These are phyloP conservation scores for Filobasidium floriforme DNA, from an alignment of 768 basidiomycete species.

Conservation along the genomic window DNA sequence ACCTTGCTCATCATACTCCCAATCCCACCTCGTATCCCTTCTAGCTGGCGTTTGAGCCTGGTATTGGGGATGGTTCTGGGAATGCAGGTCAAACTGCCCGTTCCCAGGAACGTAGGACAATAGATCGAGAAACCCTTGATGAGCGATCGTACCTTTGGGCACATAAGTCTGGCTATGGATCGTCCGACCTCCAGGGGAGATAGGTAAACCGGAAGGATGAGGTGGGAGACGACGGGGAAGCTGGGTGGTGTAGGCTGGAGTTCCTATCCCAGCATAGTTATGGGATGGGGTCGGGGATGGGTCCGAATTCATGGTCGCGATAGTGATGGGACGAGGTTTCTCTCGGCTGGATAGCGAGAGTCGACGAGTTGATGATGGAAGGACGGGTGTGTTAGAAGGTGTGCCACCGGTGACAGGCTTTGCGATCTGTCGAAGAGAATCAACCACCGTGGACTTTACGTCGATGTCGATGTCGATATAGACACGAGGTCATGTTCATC, in stretches of 20 bases:
- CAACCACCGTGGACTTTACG: too few species aligned
- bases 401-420: too few species aligned
- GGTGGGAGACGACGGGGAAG: not conserved
- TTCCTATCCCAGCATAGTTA: slow-evolving; percentile 1
- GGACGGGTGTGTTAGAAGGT: too few species aligned
- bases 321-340: not conserved
- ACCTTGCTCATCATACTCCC: slow-evolving; percentile 5
- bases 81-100: too few species aligned
- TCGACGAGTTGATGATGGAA: too few species aligned
- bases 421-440: too few species aligned
- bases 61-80: not conserved
- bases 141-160: not conserved
- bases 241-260: not conserved
- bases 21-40: slow-evolving; percentile 2
- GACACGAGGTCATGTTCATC: too few species aligned
- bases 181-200: not conserved
- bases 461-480: too few species aligned
- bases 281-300: not conserved
- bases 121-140: not conserved
- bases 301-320: not conserved
- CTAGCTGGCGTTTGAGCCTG: not conserved
- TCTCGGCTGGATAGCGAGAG: too few species aligned
- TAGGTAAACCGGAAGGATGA: not conserved
- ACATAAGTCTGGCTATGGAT: not conserved
- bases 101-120: not conserved